Evolutionary conservation across 768 basidiomycete genomes (phyloP).

Genomic region (Dendrothele bispora): DNA sequence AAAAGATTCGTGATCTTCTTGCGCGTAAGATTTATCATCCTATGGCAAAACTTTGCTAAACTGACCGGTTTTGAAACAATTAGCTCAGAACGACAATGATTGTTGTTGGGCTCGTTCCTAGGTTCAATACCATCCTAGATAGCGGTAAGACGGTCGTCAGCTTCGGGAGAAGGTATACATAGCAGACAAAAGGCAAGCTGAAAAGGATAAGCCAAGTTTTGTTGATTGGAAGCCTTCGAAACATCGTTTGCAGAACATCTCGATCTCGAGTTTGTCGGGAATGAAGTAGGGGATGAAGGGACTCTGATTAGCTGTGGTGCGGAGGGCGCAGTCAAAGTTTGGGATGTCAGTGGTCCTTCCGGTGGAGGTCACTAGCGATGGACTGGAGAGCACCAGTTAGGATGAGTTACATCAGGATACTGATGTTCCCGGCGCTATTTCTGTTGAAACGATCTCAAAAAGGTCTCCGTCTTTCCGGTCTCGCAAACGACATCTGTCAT

Average conservation of each 20-base stretch:
- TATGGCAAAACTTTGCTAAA: too few relatives aligned
- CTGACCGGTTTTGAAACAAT: too few relatives aligned
- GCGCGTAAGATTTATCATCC: too few relatives aligned
- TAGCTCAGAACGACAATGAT: too few relatives aligned
- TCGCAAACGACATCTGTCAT: slow-evolving; percentile 87
- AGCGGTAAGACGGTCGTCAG: slow-evolving; percentile 66
- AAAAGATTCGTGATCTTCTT: slow-evolving; percentile 98
- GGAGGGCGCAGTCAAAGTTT: slow-evolving; percentile 90
- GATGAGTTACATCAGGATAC: slow-evolving; percentile 49
- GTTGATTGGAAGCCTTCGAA: too few relatives aligned
- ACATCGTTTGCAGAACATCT: too few relatives aligned
- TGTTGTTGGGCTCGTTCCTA: slow-evolving; percentile 21
- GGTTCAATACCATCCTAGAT: slow-evolving; percentile 70
- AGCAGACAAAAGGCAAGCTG: too few relatives aligned
- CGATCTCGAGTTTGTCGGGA: too few relatives aligned
- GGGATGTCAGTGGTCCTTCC: slow-evolving; percentile 78
- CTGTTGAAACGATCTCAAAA: slow-evolving; percentile 81
- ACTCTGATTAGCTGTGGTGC: slow-evolving; percentile 88
- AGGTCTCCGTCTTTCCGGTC: slow-evolving; percentile 89
- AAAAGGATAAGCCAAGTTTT: too few relatives aligned
- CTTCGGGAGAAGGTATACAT: too few relatives aligned
- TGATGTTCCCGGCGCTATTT: slow-evolving; percentile 71
- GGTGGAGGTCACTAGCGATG: slow-evolving; percentile 66
- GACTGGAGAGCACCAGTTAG: slow-evolving; percentile 46
- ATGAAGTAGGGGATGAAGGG: slow-evolving; percentile 79